Conservation (phyloP, 352 stramenopile species). For the Phytophthora cryptogea region DNA sequence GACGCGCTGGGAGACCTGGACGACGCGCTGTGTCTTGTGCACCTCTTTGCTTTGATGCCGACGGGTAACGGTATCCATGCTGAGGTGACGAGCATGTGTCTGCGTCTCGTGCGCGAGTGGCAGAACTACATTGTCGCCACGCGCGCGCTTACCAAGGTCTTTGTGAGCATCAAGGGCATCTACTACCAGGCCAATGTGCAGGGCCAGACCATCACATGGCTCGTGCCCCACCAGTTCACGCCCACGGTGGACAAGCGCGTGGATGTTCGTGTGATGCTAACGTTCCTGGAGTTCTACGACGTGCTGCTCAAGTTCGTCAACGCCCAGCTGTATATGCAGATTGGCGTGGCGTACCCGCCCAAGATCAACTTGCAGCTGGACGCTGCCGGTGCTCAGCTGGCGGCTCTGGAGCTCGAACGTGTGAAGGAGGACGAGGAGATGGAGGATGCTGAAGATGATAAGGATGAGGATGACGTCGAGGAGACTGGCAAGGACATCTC, state of each 20-base stretch:
- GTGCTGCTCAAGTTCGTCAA: conserved; percentile 98
- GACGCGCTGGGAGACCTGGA: conserved; percentile 98
- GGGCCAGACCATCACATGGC: conserved; percentile 96
- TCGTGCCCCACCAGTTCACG: conserved; percentile 98
- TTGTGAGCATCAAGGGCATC: conserved; percentile 99
- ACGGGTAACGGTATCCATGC: conserved; percentile 88
- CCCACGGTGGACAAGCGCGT: conserved; percentile 97
- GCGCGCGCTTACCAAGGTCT: conserved; percentile 95
- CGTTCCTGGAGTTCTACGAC: conserved; percentile 99
- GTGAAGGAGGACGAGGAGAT: conserved; percentile 41
- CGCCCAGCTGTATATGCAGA: conserved; percentile 97
- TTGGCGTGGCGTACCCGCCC: conserved; percentile 95
- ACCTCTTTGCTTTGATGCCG: conserved; percentile 97
- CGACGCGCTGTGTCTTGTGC: conserved; percentile 97
- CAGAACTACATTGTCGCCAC: conserved; percentile 94
- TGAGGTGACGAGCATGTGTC: conserved; percentile 89
- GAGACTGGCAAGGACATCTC: conserved; percentile 44
- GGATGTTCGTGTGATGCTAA: conserved; percentile 99
- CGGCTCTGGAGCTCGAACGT: conserved; percentile 70
- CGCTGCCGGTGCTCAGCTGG: conserved; percentile 69
- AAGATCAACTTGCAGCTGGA: conserved; percentile 89
- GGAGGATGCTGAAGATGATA: conserved; percentile 33
- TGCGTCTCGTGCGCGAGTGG: conserved; percentile 95
- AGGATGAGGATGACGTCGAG: conserved; percentile 35
- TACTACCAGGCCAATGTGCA: conserved; percentile 98